Percentiles rank a stretch among this genome's conserved stretches.
Conservation (phyloP, 1,284 basidiomycete species). For the Phellopilus nigrolimitatus region DNA sequence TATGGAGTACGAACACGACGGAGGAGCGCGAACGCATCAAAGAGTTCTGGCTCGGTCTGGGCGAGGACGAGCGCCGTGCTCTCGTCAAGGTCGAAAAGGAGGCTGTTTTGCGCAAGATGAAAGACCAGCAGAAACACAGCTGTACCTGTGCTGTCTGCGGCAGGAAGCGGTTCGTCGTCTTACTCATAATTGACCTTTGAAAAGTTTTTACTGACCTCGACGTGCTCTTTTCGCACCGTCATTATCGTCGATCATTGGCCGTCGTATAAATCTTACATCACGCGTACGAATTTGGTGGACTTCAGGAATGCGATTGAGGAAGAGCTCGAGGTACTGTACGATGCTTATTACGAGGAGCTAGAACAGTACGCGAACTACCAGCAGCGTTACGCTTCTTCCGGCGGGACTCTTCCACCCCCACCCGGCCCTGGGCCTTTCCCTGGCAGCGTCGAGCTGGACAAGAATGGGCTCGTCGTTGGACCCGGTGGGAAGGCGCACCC, state of each 20-base stretch:
- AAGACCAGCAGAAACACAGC: slow-evolving; percentile 95
- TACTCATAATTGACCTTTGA: slow-evolving; percentile 26
- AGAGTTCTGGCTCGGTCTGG: slow-evolving; percentile 92
- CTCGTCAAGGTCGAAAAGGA: slow-evolving; percentile 97
- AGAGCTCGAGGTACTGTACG: slow-evolving; percentile 98
- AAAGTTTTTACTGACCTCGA: slow-evolving; percentile 35
- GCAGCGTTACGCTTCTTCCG: slow-evolving; percentile 86
- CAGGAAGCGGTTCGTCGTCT: slow-evolving; percentile 78
- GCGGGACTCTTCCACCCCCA: slow-evolving; percentile 83
- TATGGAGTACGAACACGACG: slow-evolving; percentile 85
- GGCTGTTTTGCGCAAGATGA: slow-evolving; percentile 96
- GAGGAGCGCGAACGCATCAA: slow-evolving; percentile 97
- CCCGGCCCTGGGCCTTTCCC: slow-evolving; percentile 97
- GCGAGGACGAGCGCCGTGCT: slow-evolving; percentile 83
- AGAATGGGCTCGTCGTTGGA: slow-evolving; percentile 79
- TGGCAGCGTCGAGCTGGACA: slow-evolving; percentile 93
- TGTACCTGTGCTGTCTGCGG: slow-evolving; percentile 97
- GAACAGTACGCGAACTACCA: slow-evolving; percentile 98
- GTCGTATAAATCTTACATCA: slow-evolving; percentile 5
- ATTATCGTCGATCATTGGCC: slow-evolving; percentile 7
- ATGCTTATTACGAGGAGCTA: slow-evolving; percentile 99
- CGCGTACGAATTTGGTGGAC: slow-evolving; percentile 23
- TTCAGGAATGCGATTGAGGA: slow-evolving; percentile 92
- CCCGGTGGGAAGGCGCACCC: slow-evolving; percentile 39
- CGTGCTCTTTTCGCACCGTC: slow-evolving; percentile 10